These are phyloP conservation scores for Anaeromyces robustus DNA, from an alignment of 192 early-diverging fungal genomes.

Conservation along the genomic window DNA sequence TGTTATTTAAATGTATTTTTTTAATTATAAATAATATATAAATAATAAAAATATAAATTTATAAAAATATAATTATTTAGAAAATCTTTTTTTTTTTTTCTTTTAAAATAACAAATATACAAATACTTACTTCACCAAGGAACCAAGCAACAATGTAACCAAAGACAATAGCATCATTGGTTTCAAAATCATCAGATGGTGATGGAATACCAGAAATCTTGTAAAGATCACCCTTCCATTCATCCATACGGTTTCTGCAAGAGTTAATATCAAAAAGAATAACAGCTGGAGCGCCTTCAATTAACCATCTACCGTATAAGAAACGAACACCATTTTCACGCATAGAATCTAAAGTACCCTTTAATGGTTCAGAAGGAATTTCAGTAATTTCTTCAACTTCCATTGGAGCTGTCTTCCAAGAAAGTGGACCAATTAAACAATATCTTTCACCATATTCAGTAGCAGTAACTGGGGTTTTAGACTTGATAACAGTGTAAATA, in stretches of 20 bases:
- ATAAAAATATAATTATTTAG: no score
- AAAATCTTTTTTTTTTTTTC: no score
- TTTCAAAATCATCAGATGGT: conserved; percentile 80
- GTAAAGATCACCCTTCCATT: conserved; percentile 96
- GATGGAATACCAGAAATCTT: conserved; percentile 80
- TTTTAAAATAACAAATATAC: no score
- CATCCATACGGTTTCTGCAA: conserved; percentile 60
- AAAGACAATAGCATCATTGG: conserved; percentile 86
- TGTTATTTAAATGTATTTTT: no score
- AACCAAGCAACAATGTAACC: conserved; percentile 97
- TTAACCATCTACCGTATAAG: conserved; percentile 86
- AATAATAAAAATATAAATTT: no score
- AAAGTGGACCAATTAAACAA: conserved; percentile 80
- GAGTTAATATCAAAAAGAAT: conserved; percentile 75
- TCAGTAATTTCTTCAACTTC: conserved; percentile 75
- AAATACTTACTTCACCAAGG: conserved; percentile 54
- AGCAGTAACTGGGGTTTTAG: conserved; percentile 88
- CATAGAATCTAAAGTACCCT: conserved; percentile 54
- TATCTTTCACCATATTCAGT: conserved; percentile 91
- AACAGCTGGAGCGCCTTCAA: conserved; percentile 81
- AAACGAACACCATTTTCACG: conserved; percentile 56
- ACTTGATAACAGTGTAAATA: conserved; percentile 96
- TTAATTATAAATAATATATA: no score
- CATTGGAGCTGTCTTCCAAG: conserved; percentile 67
- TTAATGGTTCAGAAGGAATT: conserved; percentile 45